Conservation (phyloP, 2,329 filamentous ascomycete species). For the Colletotrichum sp. region DNA sequence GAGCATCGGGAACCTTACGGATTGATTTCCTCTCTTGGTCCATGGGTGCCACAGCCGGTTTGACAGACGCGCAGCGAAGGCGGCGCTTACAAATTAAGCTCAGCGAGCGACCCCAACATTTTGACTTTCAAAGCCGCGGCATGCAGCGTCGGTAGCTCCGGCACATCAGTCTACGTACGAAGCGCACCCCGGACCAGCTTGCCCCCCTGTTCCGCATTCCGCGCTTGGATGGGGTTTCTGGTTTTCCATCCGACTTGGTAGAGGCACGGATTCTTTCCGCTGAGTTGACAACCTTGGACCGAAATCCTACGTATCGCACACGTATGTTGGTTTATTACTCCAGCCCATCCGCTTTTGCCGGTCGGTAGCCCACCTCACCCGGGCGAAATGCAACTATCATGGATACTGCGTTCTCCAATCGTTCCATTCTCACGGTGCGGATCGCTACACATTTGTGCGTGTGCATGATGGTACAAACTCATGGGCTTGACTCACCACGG, state of each 20-base stretch:
- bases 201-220: not conserved
- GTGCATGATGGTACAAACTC: not conserved
- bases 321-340: not conserved
- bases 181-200: not conserved
- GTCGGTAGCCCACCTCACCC: not conserved
- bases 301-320: not conserved
- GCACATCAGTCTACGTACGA: not conserved
- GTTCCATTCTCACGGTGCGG: not conserved
- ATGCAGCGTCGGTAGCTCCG: constrained; percentile 8
- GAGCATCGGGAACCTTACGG: not conserved
- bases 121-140: not conserved
- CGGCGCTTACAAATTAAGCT: not conserved
- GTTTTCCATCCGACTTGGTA: not conserved
- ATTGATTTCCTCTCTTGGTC: not conserved
- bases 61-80: not conserved
- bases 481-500: not conserved
- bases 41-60: not conserved
- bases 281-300: not conserved
- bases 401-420: not conserved
- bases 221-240: not conserved
- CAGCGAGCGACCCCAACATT: not conserved
- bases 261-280: not conserved
- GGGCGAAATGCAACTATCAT: not conserved
- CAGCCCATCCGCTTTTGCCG: not conserved
- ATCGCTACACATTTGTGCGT: not conserved